A percentile compares a stretch with the other conserved stretches of the same genome.
These are phyloP conservation scores for Solanum clarkiae DNA, from an alignment of 257 asterid genomes.

Conservation along the genomic window DNA sequence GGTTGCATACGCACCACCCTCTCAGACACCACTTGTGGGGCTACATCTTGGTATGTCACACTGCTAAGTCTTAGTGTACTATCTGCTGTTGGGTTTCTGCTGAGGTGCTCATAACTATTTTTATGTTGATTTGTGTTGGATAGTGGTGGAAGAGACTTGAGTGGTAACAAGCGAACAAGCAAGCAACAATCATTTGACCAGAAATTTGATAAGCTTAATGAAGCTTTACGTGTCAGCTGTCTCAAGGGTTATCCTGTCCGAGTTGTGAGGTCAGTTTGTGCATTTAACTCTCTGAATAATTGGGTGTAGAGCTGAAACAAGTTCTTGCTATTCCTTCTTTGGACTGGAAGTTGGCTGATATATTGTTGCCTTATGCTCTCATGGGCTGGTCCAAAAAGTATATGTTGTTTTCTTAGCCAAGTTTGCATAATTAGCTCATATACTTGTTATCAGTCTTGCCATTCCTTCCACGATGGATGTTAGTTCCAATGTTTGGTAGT, in stretches of 20 bases:
- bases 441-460: not conserved
- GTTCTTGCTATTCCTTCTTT: not conserved
- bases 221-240: conserved; percentile 83
- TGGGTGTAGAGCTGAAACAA: not conserved
- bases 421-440: not conserved
- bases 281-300: not conserved
- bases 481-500: not conserved
- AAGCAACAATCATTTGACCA: conserved; percentile 76
- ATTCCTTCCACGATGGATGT: not conserved
- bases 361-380: not conserved
- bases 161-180: conserved; percentile 82
- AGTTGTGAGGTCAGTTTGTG: conserved; percentile 65
- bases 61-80: not conserved
- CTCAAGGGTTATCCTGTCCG: conserved; percentile 83
- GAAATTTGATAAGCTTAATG: conserved; percentile 47
- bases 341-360: not conserved
- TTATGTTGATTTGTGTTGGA: conserved; percentile 16
- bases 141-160: conserved; percentile 92
- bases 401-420: not conserved
- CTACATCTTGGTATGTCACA: not conserved
- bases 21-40: not conserved
- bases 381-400: not conserved
- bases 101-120: not conserved
- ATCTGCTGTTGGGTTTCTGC: not conserved
- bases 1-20: not conserved